These are phyloP conservation scores for Podospora fimiseda DNA, from an alignment of 495 filamentous ascomycete genomes.

Conservation along the genomic window DNA sequence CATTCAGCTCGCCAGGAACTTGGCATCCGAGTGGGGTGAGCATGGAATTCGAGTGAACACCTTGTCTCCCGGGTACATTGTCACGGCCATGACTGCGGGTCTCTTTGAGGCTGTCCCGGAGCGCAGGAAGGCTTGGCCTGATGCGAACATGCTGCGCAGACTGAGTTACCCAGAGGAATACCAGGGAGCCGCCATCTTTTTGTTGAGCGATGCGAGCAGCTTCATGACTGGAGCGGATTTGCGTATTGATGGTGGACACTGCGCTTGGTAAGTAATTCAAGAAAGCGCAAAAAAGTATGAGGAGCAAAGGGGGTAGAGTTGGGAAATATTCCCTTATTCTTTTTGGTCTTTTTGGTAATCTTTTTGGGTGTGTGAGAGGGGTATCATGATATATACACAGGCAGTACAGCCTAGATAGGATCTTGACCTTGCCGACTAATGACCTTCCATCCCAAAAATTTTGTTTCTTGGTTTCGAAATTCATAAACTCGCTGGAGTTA, in stretches of 20 bases:
- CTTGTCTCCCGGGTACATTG: constrained; percentile 90
- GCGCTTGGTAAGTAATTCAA: constrained; percentile 56
- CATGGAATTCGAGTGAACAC: constrained; percentile 93
- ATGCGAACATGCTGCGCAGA: constrained; percentile 81
- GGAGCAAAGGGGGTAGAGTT: background rate
- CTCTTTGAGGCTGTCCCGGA: constrained; percentile 73
- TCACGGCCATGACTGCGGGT: constrained; percentile 82
- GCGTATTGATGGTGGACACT: constrained; percentile 76
- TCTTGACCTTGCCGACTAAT: background rate
- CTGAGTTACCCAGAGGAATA: constrained; percentile 79
- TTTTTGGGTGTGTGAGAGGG: background rate
- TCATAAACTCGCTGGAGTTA: constrained; percentile 13
- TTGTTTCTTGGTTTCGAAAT: background rate
- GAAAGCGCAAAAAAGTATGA: background rate
- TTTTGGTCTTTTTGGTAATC: background rate
- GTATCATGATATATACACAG: constrained; percentile 1
- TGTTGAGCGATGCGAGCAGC: constrained; percentile 77
- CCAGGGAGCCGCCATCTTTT: constrained; percentile 71
- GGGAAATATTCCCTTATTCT: background rate
- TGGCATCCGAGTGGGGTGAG: constrained; percentile 82
- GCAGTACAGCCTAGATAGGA: background rate
- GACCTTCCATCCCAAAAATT: too few relatives aligned
- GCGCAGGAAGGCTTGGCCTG: constrained; percentile 69
- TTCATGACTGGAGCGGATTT: constrained; percentile 83
- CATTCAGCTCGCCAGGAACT: constrained; percentile 73